phyloP scores from a whole-genome alignment of 306 rosid genomes.

The Albizia julibrissin region DNA sequence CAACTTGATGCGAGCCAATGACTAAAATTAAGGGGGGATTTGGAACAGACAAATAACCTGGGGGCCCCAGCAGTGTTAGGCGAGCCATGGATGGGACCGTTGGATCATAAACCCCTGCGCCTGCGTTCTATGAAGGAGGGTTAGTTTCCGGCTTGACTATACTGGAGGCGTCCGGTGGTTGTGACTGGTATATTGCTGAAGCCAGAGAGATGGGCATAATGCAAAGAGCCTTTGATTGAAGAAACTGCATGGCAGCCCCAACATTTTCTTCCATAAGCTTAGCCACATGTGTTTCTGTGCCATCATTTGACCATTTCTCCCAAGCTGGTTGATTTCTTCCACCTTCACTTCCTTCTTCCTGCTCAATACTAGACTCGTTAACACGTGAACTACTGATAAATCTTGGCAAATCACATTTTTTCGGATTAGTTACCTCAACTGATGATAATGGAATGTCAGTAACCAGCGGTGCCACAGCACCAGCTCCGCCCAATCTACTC shows the following conservation, averaged over 20 bases:
- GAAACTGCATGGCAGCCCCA: conserved; percentile 93
- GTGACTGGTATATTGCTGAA: conserved; percentile 89
- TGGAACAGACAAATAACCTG: conserved; percentile 54
- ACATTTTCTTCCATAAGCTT: conserved; percentile 98
- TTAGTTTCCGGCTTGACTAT: conserved; percentile 82
- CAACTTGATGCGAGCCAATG: conserved; percentile 66
- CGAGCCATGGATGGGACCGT: conserved; percentile 41
- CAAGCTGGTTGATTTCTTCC: conserved; percentile 87
- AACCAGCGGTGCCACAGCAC: conserved; percentile 98
- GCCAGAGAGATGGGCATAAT: conserved; percentile 97
- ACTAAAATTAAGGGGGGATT: conserved; percentile 50
- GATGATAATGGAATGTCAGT: conserved; percentile 94
- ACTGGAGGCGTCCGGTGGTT: conserved; percentile 77
- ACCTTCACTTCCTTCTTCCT: conserved; percentile 91
- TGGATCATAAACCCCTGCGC: conserved; percentile 34
- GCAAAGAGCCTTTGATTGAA: conserved; percentile 95
- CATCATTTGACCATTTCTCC: conserved; percentile 96
- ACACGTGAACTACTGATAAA: background rate
- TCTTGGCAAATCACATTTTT: conserved; percentile 13
- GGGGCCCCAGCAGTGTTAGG: conserved; percentile 62
- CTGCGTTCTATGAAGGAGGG: conserved; percentile 70
- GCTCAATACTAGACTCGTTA: conserved; percentile 10
- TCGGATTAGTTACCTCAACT: conserved; percentile 67
- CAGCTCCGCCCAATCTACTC: conserved; percentile 99
- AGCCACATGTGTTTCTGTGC: conserved; percentile 89